Conservation (phyloP, 257 asterid species). For the Scutellaria galericulata region DNA sequence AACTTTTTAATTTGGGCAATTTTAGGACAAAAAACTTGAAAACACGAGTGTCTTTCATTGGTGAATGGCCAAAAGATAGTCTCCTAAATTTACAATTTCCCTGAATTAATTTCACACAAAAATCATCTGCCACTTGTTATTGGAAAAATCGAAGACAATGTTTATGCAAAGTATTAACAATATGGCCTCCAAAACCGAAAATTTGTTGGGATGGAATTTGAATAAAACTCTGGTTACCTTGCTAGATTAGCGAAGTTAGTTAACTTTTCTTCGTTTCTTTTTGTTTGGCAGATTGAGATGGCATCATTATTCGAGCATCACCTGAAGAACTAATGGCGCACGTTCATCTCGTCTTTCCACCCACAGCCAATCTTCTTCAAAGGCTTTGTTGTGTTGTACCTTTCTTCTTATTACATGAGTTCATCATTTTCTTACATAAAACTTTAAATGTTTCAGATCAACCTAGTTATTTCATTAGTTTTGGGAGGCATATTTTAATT, state of each 20-base stretch:
- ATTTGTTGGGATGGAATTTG: background rate
- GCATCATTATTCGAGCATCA: conserved; percentile 90
- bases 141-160: too few species aligned
- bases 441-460: background rate
- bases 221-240: background rate
- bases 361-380: background rate
- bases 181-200: background rate
- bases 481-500: background rate
- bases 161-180: background rate
- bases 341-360: background rate
- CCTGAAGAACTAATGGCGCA: conserved; percentile 49
- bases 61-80: too few species aligned
- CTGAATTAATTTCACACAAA: too few species aligned
- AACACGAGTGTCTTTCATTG: too few species aligned
- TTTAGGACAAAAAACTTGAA: too few species aligned
- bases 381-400: conserved; percentile 23
- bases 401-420: conserved; percentile 15
- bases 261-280: background rate
- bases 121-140: too few species aligned
- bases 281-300: conserved; percentile 83
- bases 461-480: background rate
- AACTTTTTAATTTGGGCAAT: too few species aligned
- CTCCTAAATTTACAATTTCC: too few species aligned
- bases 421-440: background rate
- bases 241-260: background rate